Base-by-base conservation (phyloP, 352 stramenopile species). In the Albugo candida region DNA sequence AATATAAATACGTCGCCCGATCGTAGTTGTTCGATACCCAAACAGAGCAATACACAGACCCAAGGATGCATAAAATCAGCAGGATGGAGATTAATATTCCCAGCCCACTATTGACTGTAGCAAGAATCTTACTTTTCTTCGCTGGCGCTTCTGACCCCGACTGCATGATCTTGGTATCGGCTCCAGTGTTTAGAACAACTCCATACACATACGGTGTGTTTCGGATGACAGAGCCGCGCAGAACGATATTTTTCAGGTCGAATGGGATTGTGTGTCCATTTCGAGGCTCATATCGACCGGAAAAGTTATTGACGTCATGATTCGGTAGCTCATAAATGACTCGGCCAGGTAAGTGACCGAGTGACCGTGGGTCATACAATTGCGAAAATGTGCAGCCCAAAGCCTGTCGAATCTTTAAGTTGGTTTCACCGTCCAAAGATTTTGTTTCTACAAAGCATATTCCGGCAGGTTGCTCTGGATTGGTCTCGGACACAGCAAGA, bases 361-460 rank as follows among this genome's bases (percentile, higher is more conserved):
- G 58, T 1, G 64, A 68, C 10, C 58, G 64, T 0, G 77, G 74
- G 46, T 91, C 75, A 19, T 60, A 71, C 1, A 91, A 61, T 53
- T 91, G 77, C 16, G 74, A 84, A 53, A 84, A 91, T 5, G 76
- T 88, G 40, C 78, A 92, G 41, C 62, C 68, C 11, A 91, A 60
- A 2, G 72, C 77, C 45, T 91, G 74, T 6, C 79, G 75, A 19
- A 92, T 67, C 48, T 92, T 92, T 36, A 89, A 56, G 50, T 92
- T 89, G 31, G 79, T 92, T 53, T 92, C 79, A 12, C 79, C 79
- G 38, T 92, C 77, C 0, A 92, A 61, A 14, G 72, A 86, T 50
- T 91, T 92, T 18, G 79, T 92, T 52, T 92, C 75, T 8, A 89
- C 68, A 48, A 91, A 92, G 53, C 70, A 86, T 50, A 92, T 87